phyloP scores from a whole-genome alignment of 306 rosid species.

The Ochetophila trinervis region DNA sequence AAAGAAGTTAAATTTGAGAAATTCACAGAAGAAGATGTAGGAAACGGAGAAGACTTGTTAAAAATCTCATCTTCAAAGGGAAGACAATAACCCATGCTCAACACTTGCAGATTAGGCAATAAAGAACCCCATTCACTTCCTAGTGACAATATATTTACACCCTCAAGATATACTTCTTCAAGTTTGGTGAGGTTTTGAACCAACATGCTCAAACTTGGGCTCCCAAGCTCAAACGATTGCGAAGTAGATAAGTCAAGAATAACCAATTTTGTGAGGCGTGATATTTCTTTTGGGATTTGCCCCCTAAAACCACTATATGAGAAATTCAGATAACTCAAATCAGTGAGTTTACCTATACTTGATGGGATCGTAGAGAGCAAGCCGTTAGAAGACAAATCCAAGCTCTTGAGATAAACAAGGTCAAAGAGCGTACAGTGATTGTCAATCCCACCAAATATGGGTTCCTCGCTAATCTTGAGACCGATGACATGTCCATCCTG shows the following conservation, averaged over 20 bases:
- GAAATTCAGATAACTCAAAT: not conserved
- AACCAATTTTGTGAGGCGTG: not conserved
- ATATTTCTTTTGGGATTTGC: slow-evolving; percentile 4
- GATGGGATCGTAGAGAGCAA: not conserved
- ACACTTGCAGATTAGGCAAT: not conserved
- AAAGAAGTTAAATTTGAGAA: not conserved
- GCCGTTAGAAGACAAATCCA: not conserved
- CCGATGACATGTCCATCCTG: not conserved
- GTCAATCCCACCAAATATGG: not conserved
- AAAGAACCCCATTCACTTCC: not conserved
- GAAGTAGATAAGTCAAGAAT: not conserved
- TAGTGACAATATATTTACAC: not conserved
- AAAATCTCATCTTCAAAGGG: slow-evolving; percentile 6
- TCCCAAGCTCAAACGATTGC: not conserved
- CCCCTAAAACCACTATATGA: slow-evolving; percentile 2
- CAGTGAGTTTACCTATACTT: not conserved
- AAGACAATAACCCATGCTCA: not conserved
- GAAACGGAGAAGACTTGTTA: not conserved
- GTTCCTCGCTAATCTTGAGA: not conserved
- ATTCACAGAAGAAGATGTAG: not conserved
- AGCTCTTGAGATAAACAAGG: not conserved
- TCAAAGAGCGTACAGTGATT: not conserved
- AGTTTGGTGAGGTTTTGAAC: not conserved
- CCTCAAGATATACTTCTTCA: slow-evolving; percentile 1
- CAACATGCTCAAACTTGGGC: not conserved